Evolutionary conservation across 2,329 filamentous ascomycete genomes (phyloP).

Genomic region (Penicillium sp.): DNA sequence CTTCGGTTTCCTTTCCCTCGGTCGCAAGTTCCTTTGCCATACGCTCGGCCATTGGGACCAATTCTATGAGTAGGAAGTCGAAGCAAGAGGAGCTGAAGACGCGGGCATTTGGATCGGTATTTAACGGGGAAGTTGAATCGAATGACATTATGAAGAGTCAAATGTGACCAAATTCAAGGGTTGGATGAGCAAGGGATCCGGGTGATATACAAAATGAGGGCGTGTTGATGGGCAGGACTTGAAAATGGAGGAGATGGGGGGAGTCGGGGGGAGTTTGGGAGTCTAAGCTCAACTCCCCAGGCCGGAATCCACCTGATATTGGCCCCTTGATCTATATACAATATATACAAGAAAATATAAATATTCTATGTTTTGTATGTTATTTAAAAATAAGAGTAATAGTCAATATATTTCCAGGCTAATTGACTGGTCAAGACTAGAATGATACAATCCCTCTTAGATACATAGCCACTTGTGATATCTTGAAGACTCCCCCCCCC

Average conservation of each 20-base stretch:
- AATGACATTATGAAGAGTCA: constrained; percentile 63
- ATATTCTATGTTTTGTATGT: background rate
- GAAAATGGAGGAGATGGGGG: background rate
- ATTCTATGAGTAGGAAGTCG: constrained; percentile 92
- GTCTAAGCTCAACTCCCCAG: background rate
- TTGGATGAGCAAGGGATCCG: background rate
- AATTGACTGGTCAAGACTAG: background rate
- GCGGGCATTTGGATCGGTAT: constrained; percentile 69
- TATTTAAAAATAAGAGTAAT: background rate
- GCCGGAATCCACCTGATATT: background rate
- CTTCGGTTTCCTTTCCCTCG: constrained; percentile 34
- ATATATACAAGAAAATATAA: background rate
- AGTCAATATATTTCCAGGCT: background rate
- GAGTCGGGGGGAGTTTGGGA: constrained; percentile 1
- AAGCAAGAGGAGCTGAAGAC: constrained; percentile 83
- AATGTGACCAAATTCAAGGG: background rate
- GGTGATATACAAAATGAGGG: background rate
- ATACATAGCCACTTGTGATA: constrained; percentile 5
- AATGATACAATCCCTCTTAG: background rate
- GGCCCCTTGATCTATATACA: background rate
- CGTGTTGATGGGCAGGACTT: background rate
- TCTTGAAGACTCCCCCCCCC: constrained; percentile 8
- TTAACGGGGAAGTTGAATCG: constrained; percentile 68
- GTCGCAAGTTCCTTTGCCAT: constrained; percentile 67
- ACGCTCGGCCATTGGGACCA: constrained; percentile 90